A percentile compares a stretch with the other conserved stretches of the same genome.
Evolutionary conservation across 345 rosid species (phyloP).

Genomic region (Cochlearia excelsa): DNA sequence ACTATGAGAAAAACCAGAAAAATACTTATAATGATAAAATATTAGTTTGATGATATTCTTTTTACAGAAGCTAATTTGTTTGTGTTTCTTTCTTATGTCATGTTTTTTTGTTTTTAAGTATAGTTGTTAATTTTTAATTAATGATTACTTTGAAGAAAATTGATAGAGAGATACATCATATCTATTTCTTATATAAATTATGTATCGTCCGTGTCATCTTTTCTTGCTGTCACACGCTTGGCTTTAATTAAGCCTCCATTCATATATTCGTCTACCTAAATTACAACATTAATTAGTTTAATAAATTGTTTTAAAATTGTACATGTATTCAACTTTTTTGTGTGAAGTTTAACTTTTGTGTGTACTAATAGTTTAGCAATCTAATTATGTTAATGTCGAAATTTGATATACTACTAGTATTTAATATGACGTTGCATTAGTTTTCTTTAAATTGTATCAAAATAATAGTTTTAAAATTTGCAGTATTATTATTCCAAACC

Average conservation of each 20-base stretch:
- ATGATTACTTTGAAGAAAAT: background rate
- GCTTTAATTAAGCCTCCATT: constrained; percentile 13
- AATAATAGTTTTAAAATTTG: background rate
- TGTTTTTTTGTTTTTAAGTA: background rate
- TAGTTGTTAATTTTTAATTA: constrained; percentile 1
- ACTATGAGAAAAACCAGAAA: no score
- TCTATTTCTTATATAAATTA: constrained; percentile 7
- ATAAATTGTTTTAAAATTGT: background rate
- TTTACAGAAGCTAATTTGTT: constrained; percentile 16
- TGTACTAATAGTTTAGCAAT: background rate
- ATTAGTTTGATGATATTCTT: no score
- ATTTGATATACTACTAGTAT: constrained; percentile 1
- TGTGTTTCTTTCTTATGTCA: constrained; percentile 4
- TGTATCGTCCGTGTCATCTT: constrained; percentile 16
- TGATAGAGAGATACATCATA: constrained; percentile 30
- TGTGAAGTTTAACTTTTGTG: background rate
- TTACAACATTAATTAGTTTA: background rate
- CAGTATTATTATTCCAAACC: constrained; percentile 2
- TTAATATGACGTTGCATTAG: background rate
- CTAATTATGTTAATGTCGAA: background rate
- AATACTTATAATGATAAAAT: no score
- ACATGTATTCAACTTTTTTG: background rate
- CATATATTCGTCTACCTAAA: constrained; percentile 11
- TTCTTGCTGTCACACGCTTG: constrained; percentile 34
- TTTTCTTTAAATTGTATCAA: background rate